These are phyloP conservation scores for Gynostemma pentaphyllum DNA, from an alignment of 306 rosid genomes.

Conservation along the genomic window DNA sequence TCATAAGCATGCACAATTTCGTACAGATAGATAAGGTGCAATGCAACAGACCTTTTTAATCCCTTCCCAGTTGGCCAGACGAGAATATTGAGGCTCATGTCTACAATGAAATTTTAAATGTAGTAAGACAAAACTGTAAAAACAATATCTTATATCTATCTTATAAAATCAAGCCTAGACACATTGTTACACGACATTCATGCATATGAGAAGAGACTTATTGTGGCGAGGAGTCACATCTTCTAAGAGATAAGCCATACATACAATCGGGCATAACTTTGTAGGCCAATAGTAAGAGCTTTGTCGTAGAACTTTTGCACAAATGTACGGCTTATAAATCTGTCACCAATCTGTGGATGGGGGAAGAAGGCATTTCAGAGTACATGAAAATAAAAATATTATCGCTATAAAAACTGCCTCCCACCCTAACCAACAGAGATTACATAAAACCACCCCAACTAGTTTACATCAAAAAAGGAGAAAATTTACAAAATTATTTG, in stretches of 20 bases:
- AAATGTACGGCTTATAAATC: constrained; percentile 74
- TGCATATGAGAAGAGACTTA: too few species aligned
- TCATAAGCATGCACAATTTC: too few species aligned
- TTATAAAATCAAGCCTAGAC: background rate
- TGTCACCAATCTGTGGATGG: constrained; percentile 67
- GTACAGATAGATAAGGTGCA: background rate
- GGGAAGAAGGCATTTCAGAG: too few species aligned
- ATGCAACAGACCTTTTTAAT: constrained; percentile 48
- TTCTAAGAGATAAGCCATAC: constrained; percentile 15
- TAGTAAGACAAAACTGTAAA: too few species aligned
- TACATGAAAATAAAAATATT: too few species aligned
- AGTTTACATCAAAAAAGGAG: too few species aligned
- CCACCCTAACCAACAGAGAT: too few species aligned
- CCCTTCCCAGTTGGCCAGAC: constrained; percentile 97
- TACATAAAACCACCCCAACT: too few species aligned
- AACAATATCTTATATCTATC: background rate
- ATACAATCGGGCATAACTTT: constrained; percentile 82
- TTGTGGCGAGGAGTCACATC: constrained; percentile 2
- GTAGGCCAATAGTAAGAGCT: constrained; percentile 77
- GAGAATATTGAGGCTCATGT: constrained; percentile 67
- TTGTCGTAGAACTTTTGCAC: constrained; percentile 75
- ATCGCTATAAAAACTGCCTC: constrained; percentile 1
- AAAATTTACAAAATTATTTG: too few species aligned
- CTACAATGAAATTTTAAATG: constrained; percentile 36
- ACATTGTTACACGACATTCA: too few species aligned